Base-by-base conservation (phyloP, 495 filamentous ascomycete species). In the Jackrogersella minutella region DNA sequence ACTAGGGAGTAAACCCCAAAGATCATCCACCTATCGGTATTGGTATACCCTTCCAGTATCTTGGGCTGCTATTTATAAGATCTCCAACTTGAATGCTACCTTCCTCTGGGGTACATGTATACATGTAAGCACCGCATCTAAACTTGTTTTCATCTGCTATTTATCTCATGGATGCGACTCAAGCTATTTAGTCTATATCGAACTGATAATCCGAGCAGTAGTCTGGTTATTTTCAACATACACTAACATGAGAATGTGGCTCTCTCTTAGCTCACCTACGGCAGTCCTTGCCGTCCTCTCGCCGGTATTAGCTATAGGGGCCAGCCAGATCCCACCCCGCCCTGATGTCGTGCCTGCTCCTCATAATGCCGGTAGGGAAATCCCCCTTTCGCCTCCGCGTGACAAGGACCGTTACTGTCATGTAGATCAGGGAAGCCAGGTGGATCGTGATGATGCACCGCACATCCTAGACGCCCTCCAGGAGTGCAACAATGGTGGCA, bases 401-500 rank as follows among this genome's bases (percentile, higher is more conserved):
- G 60, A 60, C 6, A 10, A 50, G 22, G 55, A 47, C 28, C 60
- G 66, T 0, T 64, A 69, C 6, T 69, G 66, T 10, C 30, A 69
- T 9, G 66, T 69, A n/a, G 51, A 60, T 8, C 60, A 59, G 22
- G 66, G 54, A 33, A 31, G 24, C 17, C 4, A 28, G 7, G 8
- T 17, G 34, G 19, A 57, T 2, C 66, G 66, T 16, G 88, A 91
- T 57, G 88, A 90, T 59, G 84, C 88, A 9, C 58, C 74, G 3
- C 76, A 82, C 49, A 85, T 91, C 50, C 74, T 90, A 2, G 69
- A 78, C 0, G 86, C 88, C 3, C 70, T 90, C 40, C 78, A 86
- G 34, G 64, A 81, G 21, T 91, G 88, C 74, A 91, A 91, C 70
- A 77, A 88, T 71, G 89, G 88, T 14, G 89, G 87, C 2, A 85